Evolutionary conservation across 2,329 filamentous ascomycete genomes (phyloP).

Genomic region (Orbilia ellipsospora): DNA sequence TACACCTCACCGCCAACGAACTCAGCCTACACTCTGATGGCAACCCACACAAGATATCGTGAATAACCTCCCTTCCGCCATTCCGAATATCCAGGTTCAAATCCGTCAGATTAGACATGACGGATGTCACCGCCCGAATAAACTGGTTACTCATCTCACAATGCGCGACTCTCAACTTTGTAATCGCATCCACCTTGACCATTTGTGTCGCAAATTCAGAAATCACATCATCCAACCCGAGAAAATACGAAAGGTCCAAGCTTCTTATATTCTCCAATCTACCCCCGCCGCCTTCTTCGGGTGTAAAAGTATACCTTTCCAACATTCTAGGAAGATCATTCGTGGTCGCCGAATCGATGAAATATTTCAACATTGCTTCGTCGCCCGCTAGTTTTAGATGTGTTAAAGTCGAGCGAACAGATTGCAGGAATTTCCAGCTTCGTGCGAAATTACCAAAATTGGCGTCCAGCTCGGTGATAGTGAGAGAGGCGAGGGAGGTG

Average conservation of each 20-base stretch:
- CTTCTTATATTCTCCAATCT: background rate
- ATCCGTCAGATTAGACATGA: background rate
- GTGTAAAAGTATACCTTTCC: background rate
- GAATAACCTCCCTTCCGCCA: background rate
- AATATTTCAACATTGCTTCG: too few species aligned
- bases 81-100: background rate
- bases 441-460: constrained; percentile 4
- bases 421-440: background rate
- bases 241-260: background rate
- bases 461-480: background rate
- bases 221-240: constrained; percentile 7
- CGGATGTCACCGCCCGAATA: background rate
- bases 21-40: background rate
- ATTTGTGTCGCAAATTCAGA: background rate
- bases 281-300: background rate
- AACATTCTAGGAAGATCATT: background rate
- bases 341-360: background rate
- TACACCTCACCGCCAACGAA: background rate
- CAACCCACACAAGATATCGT: background rate
- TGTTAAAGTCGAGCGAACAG: too few species aligned
- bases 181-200: background rate
- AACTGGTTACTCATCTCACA: background rate
- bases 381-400: too few species aligned
- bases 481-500: background rate
- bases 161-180: background rate